A percentile compares a stretch with the other conserved stretches of the same genome.
Conservation (phyloP, 2,329 filamentous ascomycete genomes). For the Claviceps sp. region DNA sequence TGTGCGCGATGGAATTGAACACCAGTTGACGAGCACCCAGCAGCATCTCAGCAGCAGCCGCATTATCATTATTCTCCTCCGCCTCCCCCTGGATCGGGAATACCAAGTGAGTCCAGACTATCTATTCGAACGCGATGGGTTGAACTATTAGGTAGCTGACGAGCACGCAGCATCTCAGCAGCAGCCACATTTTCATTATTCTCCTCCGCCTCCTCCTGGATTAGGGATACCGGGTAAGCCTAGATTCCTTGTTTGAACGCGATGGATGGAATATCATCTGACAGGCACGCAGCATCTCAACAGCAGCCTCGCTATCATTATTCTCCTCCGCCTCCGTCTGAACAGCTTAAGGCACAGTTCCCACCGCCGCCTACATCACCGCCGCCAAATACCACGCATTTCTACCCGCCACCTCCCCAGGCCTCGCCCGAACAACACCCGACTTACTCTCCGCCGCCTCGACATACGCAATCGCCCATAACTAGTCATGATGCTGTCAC, state of each 20-base stretch:
- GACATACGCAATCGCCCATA: conserved; percentile 9
- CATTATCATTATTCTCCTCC: neutral
- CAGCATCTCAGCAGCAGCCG: conserved; percentile 11
- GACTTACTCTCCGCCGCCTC: conserved; percentile 18
- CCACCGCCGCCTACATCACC: conserved; percentile 34
- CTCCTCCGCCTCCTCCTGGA: conserved; percentile 4
- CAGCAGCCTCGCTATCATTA: conserved; percentile 9
- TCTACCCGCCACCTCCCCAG: conserved; percentile 23
- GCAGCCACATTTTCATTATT: conserved; percentile 7
- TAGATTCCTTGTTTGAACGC: too few relatives aligned
- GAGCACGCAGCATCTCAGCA: conserved; percentile 8
- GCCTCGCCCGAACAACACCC: conserved; percentile 6
- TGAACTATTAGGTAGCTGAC: neutral
- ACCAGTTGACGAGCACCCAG: neutral
- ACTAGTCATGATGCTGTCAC: conserved; percentile 9
- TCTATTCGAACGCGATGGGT: neutral
- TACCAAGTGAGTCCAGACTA: conserved; percentile 14
- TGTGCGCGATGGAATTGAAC: neutral
- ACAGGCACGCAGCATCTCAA: conserved; percentile 7
- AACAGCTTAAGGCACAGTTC: conserved; percentile 25
- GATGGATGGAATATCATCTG: too few relatives aligned
- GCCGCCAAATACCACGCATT: conserved; percentile 30
- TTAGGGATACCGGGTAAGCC: neutral
- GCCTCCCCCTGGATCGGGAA: neutral
- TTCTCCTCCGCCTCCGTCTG: conserved; percentile 3